Conservation (phyloP, 352 stramenopile species). For the Blastocystis sp. region DNA sequence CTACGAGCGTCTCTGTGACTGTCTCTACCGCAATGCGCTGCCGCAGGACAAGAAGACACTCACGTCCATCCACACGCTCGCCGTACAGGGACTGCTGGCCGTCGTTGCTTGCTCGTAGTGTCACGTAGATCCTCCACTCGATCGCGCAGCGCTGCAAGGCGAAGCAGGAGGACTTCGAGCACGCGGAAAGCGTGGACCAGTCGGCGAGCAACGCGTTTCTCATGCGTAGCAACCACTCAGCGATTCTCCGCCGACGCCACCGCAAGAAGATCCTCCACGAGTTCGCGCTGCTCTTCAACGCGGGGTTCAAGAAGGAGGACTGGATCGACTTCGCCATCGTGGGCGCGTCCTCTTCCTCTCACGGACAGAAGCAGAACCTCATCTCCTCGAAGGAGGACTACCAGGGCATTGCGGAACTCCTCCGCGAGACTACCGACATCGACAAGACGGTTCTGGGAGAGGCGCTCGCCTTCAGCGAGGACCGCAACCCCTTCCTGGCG, state of each 20-base stretch:
- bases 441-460: slow-evolving; percentile 86
- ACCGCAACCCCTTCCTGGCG: slow-evolving; percentile 86
- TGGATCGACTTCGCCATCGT: slow-evolving; percentile 75
- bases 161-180: slow-evolving; percentile 69
- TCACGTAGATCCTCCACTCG: slow-evolving; percentile 72
- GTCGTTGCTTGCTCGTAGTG: slow-evolving; percentile 44
- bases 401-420: slow-evolving; percentile 74
- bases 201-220: slow-evolving; percentile 65
- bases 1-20: slow-evolving; percentile 88
- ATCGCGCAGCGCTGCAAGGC: slow-evolving; percentile 67
- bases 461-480: slow-evolving; percentile 84
- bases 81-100: slow-evolving; percentile 77
- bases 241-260: not conserved
- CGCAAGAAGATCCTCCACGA: slow-evolving; percentile 56
- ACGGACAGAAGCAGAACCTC: slow-evolving; percentile 52
- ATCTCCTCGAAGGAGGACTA: not conserved
- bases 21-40: slow-evolving; percentile 63
- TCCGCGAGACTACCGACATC: slow-evolving; percentile 80
- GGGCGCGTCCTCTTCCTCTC: not conserved
- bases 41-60: slow-evolving; percentile 58
- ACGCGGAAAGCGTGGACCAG: slow-evolving; percentile 61
- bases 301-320: slow-evolving; percentile 62
- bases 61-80: slow-evolving; percentile 70
- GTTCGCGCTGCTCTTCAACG: slow-evolving; percentile 82
- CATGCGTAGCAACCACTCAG: slow-evolving; percentile 67